phyloP scores from a whole-genome alignment of 306 rosid genomes.

The Vigna hirtella region DNA sequence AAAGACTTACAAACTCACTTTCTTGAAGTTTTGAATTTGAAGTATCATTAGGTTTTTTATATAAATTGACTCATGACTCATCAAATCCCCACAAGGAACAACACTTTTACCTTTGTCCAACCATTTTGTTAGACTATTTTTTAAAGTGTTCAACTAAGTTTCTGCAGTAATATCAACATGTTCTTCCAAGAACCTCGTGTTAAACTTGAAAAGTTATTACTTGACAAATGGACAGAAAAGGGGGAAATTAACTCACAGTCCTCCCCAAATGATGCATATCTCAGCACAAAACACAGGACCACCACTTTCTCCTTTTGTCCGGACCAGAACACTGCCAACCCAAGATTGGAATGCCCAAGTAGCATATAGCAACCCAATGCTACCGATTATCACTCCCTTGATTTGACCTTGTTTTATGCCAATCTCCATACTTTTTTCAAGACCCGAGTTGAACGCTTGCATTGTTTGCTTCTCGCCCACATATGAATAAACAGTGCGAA shows the following conservation, averaged over 20 bases:
- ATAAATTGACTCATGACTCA: too few species aligned
- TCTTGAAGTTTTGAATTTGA: too few species aligned
- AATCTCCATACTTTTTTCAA: slow-evolving; percentile 54
- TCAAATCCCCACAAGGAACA: too few species aligned
- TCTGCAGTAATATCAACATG: neutral
- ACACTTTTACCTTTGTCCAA: too few species aligned
- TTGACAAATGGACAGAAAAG: neutral
- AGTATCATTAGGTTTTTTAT: too few species aligned
- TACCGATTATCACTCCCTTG: slow-evolving; percentile 79
- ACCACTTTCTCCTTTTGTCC: slow-evolving; percentile 67
- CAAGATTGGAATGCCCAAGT: slow-evolving; percentile 83
- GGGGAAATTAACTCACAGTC: slow-evolving; percentile 61
- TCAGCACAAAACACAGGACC: slow-evolving; percentile 69
- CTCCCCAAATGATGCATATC: slow-evolving; percentile 75
- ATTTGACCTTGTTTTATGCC: slow-evolving; percentile 75
- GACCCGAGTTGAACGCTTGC: slow-evolving; percentile 61
- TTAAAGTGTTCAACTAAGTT: neutral
- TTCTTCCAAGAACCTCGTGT: neutral
- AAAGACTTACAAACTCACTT: too few species aligned
- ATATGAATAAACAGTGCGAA: slow-evolving; percentile 73
- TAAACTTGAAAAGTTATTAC: neutral
- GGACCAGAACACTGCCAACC: slow-evolving; percentile 74
- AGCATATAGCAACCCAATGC: slow-evolving; percentile 74
- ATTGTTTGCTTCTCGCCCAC: slow-evolving; percentile 75
- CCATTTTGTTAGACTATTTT: neutral